phyloP scores from a whole-genome alignment of 2,329 filamentous ascomycete species.

The Arthrobotrys sinensis region DNA sequence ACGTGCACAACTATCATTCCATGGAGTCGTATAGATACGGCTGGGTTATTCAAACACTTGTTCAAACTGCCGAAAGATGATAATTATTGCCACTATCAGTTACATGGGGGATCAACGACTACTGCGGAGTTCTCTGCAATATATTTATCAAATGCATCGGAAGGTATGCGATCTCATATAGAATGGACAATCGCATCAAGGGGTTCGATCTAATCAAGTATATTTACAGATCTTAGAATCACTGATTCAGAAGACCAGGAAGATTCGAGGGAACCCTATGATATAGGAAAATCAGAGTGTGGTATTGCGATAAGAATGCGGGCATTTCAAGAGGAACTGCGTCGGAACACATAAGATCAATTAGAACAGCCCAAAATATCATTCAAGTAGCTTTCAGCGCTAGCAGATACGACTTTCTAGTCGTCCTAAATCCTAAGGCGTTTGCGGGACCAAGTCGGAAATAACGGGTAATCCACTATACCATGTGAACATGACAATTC shows the following conservation, averaged over 20 bases:
- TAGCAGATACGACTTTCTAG: too few species aligned
- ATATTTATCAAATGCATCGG: conserved; percentile 21
- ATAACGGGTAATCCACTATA: too few species aligned
- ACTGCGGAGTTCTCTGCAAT: conserved; percentile 30
- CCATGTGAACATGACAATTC: too few species aligned
- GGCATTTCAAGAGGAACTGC: conserved; percentile 11
- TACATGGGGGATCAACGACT: not conserved
- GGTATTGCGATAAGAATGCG: conserved; percentile 17
- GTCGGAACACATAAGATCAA: not conserved
- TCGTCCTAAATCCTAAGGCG: too few species aligned
- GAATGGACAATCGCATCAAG: too few species aligned
- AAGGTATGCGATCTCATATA: conserved; percentile 5
- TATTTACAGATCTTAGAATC: conserved; percentile 18
- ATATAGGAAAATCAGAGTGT: conserved; percentile 37
- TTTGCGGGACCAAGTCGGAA: too few species aligned
- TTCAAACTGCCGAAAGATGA: conserved; percentile 35
- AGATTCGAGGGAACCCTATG: not conserved
- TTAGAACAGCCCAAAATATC: too few species aligned
- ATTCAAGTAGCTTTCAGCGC: too few species aligned
- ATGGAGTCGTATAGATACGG: conserved; percentile 32
- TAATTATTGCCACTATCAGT: conserved; percentile 34
- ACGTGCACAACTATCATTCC: conserved; percentile 30
- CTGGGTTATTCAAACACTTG: conserved; percentile 26
- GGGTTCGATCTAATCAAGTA: too few species aligned
- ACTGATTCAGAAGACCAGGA: conserved; percentile 13